Conservation (phyloP, 805 yeast species). For the Yueomyces sp. region DNA sequence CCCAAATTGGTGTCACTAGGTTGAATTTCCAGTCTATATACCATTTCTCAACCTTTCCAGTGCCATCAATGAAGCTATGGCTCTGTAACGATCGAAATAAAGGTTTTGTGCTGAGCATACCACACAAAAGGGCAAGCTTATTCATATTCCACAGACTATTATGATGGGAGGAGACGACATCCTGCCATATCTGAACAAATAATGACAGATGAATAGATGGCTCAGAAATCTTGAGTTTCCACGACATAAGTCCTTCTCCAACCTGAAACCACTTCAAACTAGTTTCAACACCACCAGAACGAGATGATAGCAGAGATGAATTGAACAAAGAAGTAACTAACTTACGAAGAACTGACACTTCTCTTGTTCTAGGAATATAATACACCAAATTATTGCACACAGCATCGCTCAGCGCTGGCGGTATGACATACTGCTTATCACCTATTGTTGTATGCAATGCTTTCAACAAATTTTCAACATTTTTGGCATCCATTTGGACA, state of each 20-base stretch:
- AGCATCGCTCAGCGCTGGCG: not conserved
- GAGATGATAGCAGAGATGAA: not conserved
- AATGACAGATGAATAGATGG: constrained; percentile 11
- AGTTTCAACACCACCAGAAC: not conserved
- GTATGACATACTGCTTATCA: too few species aligned
- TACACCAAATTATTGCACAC: constrained; percentile 16
- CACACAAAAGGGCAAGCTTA: constrained; percentile 14
- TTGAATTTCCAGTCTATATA: constrained; percentile 12
- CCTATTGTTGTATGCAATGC: too few species aligned
- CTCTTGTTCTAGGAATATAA: constrained; percentile 14
- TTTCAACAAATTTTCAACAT: too few species aligned
- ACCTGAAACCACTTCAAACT: constrained; percentile 2
- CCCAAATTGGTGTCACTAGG: constrained; percentile 15
- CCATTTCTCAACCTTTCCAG: constrained; percentile 5
- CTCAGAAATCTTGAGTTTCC: constrained; percentile 23
- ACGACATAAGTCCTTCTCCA: constrained; percentile 11
- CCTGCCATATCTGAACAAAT: constrained; percentile 14
- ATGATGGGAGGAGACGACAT: not conserved
- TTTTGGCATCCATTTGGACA: too few species aligned
- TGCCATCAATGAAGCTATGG: constrained; percentile 12
- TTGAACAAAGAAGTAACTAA: constrained; percentile 8
- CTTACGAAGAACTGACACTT: constrained; percentile 2
- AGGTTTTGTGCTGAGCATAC: constrained; percentile 10
- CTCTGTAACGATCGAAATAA: constrained; percentile 10
- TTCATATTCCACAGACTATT: constrained; percentile 8